Conservation (phyloP, 23 red algal species). For the Gracilariopsis chorda region DNA sequence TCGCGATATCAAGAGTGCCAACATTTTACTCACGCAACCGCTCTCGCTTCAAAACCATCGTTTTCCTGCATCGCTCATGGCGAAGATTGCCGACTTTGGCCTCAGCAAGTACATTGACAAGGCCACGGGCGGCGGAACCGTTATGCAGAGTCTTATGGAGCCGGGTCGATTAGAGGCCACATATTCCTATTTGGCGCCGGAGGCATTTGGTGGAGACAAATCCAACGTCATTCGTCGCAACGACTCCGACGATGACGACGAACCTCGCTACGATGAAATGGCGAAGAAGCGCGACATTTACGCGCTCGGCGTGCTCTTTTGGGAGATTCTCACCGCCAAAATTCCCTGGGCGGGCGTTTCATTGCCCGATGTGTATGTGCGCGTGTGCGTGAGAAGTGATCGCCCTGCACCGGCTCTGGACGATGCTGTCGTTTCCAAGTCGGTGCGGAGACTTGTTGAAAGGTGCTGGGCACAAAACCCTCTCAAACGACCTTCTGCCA, state of each 20-base stretch:
- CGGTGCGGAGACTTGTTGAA: slow-evolving; percentile 50
- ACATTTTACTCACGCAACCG: slow-evolving; percentile 67
- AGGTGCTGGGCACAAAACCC: slow-evolving; percentile 77
- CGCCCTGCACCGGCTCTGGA: slow-evolving; percentile 59
- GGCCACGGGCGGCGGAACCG: slow-evolving; percentile 58
- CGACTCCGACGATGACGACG: slow-evolving; percentile 37
- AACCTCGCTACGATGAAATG: slow-evolving; percentile 68
- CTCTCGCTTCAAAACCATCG: neutral
- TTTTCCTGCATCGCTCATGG: slow-evolving; percentile 15
- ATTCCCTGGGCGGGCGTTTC: slow-evolving; percentile 64
- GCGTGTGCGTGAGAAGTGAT: slow-evolving; percentile 66
- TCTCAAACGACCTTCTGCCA: slow-evolving; percentile 53
- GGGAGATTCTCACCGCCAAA: slow-evolving; percentile 68
- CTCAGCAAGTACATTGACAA: slow-evolving; percentile 67
- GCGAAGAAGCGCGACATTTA: slow-evolving; percentile 78
- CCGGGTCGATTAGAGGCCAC: slow-evolving; percentile 73
- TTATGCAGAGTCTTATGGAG: slow-evolving; percentile 70
- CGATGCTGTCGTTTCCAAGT: slow-evolving; percentile 43
- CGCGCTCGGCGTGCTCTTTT: slow-evolving; percentile 71
- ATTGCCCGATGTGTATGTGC: slow-evolving; percentile 63
- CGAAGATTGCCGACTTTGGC: slow-evolving; percentile 85
- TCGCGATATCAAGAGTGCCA: slow-evolving; percentile 82
- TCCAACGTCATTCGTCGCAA: slow-evolving; percentile 61
- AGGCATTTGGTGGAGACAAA: slow-evolving; percentile 84
- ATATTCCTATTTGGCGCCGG: slow-evolving; percentile 91